Evolutionary conservation across 2,329 filamentous ascomycete genomes (phyloP), one percentile per base, ranked within the genome.

Genomic region (Diaporthe nobilis): DNA sequence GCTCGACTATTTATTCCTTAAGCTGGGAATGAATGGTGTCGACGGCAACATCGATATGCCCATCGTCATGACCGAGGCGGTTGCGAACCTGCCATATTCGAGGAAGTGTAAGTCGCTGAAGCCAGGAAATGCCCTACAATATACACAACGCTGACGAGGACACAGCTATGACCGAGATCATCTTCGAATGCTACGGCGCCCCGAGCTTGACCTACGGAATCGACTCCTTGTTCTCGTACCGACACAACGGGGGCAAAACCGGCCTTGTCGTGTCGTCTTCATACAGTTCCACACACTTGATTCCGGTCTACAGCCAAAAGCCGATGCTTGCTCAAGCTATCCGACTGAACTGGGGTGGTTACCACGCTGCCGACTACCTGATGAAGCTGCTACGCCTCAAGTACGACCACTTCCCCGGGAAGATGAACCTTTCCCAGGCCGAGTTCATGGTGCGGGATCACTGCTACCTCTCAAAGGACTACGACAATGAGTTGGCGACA

Each of bases 181-280:
- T 99, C 15, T 99, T 98, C 83, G 97, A 99, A 85, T 97, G 95
- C 85, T 99, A 99, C 84, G 91, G 92, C 76, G 96, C 94, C 15
- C 96, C 97, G 0, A 96, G 95, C 2, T 90, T 98, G 37, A 94
- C 96, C 25, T 98, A 97, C 85, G 97, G 97, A 71, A 96, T 99
- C 85, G 97, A 99, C 84, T 97, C 96, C 15, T 90, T 99, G 44
- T 99, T 99, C 86, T 97, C 96, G 28, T 99, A 98, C 86, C 90
- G 93, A 77, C 94, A 98, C 86, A 99, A 99, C 83, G 92, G 94
- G 77, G 97, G 97, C 77, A 92, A 89, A 70, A 96, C 94, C 37
- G 97, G 97, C 9, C 88, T 99, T 31, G 94, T 99, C 51, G 91
- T 98, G 44, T 97, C 95, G 2, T 98, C 96, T 0, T 98, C 95